A percentile compares a stretch with the other conserved stretches of the same genome.
Conservation (phyloP, 148 eudicot species). For the Rhododendron mucronatum region DNA sequence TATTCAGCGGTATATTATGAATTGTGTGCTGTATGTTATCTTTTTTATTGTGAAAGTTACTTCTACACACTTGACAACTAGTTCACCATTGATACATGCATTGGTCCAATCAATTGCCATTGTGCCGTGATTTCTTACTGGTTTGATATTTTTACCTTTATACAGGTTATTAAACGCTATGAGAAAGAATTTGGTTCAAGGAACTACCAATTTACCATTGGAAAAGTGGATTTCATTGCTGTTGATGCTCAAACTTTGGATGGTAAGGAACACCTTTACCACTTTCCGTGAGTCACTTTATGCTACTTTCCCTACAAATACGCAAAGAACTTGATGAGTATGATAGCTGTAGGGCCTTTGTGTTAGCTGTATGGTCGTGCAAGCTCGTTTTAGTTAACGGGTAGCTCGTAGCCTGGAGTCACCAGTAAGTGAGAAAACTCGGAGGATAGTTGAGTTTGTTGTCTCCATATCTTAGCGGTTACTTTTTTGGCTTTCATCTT, state of each 20-base stretch:
- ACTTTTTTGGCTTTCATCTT: not conserved
- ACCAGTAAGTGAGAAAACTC: not conserved
- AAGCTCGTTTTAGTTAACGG: not conserved
- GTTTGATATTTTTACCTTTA: constrained; percentile 4
- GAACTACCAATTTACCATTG: constrained; percentile 55
- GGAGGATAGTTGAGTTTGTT: not conserved
- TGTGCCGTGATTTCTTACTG: not conserved
- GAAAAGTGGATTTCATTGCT: constrained; percentile 78
- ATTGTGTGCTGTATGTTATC: not conserved
- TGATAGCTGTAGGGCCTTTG: not conserved
- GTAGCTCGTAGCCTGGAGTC: not conserved
- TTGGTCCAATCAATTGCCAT: not conserved
- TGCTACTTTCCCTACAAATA: not conserved
- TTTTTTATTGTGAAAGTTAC: not conserved
- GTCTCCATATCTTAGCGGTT: not conserved
- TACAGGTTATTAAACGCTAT: constrained; percentile 67
- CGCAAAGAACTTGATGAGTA: not conserved
- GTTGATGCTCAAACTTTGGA: constrained; percentile 87
- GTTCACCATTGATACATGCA: not conserved
- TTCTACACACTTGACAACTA: not conserved
- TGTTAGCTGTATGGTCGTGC: not conserved
- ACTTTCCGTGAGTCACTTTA: not conserved
- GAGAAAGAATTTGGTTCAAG: constrained; percentile 71
- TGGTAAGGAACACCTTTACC: constrained; percentile 37
- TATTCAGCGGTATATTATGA: not conserved